phyloP scores from a whole-genome alignment of 208 protist genomes.

The Lotmaria passim region DNA sequence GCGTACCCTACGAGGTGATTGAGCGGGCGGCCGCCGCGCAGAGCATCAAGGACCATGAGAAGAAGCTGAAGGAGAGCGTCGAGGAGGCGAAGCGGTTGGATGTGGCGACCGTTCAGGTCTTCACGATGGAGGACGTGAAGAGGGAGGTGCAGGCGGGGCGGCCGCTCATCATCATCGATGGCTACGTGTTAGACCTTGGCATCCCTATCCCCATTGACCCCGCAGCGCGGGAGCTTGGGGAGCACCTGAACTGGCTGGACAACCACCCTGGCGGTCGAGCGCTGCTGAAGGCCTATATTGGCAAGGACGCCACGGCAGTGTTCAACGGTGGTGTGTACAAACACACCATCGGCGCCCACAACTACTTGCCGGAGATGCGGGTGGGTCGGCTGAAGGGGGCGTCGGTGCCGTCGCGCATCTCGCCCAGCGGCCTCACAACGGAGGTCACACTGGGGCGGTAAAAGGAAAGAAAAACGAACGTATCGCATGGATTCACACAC shows the following conservation, averaged over 20 bases:
- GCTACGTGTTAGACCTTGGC: constrained; percentile 67
- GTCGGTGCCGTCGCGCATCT: neutral
- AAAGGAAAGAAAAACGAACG: neutral
- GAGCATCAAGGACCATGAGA: constrained; percentile 39
- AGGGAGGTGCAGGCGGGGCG: constrained; percentile 49
- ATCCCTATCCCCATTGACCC: constrained; percentile 50
- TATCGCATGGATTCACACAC: neutral
- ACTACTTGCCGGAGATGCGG: constrained; percentile 63
- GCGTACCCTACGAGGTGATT: constrained; percentile 52
- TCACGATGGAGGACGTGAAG: constrained; percentile 66
- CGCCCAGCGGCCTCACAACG: neutral
- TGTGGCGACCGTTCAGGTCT: constrained; percentile 30
- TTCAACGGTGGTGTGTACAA: constrained; percentile 77
- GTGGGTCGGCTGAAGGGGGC: constrained; percentile 47
- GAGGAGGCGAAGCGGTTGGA: constrained; percentile 46
- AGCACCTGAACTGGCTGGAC: constrained; percentile 64
- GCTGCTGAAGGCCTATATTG: constrained; percentile 66
- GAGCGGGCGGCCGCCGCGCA: constrained; percentile 29
- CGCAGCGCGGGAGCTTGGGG: constrained; percentile 49
- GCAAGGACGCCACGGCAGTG: constrained; percentile 76
- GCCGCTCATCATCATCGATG: constrained; percentile 67
- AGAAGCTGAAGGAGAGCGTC: constrained; percentile 33
- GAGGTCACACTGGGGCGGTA: neutral
- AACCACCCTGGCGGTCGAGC: constrained; percentile 77
- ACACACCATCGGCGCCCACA: constrained; percentile 65